Base-by-base conservation (phyloP, 768 basidiomycete species). In the Rhodotorula graminis region DNA sequence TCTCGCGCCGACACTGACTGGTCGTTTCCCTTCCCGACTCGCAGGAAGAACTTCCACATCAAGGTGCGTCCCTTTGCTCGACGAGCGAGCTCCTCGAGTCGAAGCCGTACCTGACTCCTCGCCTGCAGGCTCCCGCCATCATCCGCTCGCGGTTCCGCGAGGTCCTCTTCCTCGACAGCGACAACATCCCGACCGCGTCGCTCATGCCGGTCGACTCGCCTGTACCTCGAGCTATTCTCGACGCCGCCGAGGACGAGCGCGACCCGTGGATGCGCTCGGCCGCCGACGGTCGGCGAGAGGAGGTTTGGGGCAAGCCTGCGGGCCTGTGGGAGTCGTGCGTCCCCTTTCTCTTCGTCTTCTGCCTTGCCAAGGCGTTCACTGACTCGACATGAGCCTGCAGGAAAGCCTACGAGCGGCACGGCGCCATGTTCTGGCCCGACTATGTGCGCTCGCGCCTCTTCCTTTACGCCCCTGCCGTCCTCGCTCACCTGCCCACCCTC, bases 91-190 rank as follows among this genome's bases (percentile, higher is more conserved):
- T n/a, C n/a, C n/a, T n/a, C 6, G 25, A 42, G 23, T 18, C 27
- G 25, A n/a, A n/a, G n/a, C n/a, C n/a, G n/a, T n/a, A n/a, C n/a
- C 21, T 60, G 21, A 23, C 27, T 25, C 3, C 29, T 23, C 23
- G 23, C 66, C 56, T 72, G 31, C 55, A 80, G 67, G 79, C 77
- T 0, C 63, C 76, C 27, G 79, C 79, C 10, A 81, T 81, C 52
- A 76, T 81, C n/a, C 69, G 72, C 46, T 70, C 57, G n/a, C 58
- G 72, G 3, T 81, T 75, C 71, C 65, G 78, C 23, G 82, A 83
- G 69, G 82, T 83, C 8, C 72, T 83, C 47, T 83, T 82, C 76
- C 78, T 83, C 40, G 81, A 66, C 49, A 46, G 37, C 77, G 82
- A 74, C 79, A 80, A 65, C 81, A 80, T 75, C 77, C 81, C 52